Percentiles rank a stretch among this genome's conserved stretches.
Conservation (phyloP, 192 early-diverging fungal genomes). For the Coemansia sp. region DNA sequence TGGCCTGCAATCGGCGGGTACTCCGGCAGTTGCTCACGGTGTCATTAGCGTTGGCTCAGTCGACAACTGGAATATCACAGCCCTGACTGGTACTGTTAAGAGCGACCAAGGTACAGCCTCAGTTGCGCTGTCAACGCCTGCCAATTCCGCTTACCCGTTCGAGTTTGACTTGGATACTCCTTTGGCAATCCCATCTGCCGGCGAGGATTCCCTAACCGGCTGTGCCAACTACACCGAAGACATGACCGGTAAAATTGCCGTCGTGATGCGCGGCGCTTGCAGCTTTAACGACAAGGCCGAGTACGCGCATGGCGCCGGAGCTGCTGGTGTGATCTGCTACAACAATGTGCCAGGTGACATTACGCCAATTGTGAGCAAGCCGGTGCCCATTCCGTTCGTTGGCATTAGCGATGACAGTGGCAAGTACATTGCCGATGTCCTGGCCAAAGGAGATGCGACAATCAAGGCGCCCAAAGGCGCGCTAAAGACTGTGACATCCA, state of each 20-base stretch:
- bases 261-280: conserved; percentile 53
- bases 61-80: conserved; percentile 50
- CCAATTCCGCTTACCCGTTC: neutral
- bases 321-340: conserved; percentile 49
- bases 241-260: neutral
- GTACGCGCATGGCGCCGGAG: conserved; percentile 53
- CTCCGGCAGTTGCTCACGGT: conserved; percentile 53
- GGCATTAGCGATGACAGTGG: conserved; percentile 50
- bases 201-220: neutral
- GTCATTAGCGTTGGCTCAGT: conserved; percentile 63
- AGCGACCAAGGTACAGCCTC: conserved; percentile 1
- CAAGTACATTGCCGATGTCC: conserved; percentile 8
- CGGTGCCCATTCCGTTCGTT: conserved; percentile 42
- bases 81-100: conserved; percentile 17
- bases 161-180: conserved; percentile 8
- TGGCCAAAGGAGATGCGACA: conserved; percentile 4
- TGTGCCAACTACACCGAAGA: neutral
- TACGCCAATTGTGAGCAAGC: neutral
- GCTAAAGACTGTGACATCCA: conserved; percentile 16
- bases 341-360: conserved; percentile 27
- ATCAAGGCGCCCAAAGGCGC: conserved; percentile 30
- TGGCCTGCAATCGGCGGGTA: conserved; percentile 56
- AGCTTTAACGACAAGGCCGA: conserved; percentile 42
- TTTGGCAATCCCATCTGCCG: conserved; percentile 6
- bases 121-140: neutral